Base-by-base conservation (phyloP, 805 yeast species). In the Candida andamanensis region DNA sequence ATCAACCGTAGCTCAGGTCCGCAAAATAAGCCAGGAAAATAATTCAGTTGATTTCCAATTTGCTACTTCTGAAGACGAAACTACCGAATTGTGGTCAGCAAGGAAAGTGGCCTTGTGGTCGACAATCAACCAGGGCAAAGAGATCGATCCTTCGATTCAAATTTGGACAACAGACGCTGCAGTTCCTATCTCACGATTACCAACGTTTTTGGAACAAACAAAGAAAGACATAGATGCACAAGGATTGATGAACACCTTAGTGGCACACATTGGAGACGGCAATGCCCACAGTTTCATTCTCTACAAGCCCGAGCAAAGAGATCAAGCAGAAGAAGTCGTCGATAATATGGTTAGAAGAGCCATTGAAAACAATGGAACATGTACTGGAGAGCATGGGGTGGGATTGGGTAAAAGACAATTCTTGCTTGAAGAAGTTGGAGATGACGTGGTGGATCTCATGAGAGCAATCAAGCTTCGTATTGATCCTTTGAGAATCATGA, bases 241-340 rank as follows among this genome's bases (percentile, higher is more conserved):
- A 17, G 76, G 76, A 0, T 53, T 78, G 25, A 47, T 65, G 22
- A 72, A 76, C 29, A 75, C 85, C 1, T 72, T 79, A 18, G 74
- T 83, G 26, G 90, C 90, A 5, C 94, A 84, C 54, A 85, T 82
- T 26, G 92, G 92, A 18, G 94, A 84, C 52, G 92, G 92, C 21
- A 84, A 84, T 54, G 75, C 83, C 54, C 94, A 84, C 48, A 74
- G 82, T 22, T 64, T 80, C 39, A 67, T 83, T 15, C 59, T 80
- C 5, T 80, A 77, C 53, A 68, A 66, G 28, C 74, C 75, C 0
- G 69, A 71, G 14, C 72, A 76, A 41, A 45, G 60, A 13, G 55
- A 58, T 1, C 54, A 52, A 15, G 79, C 76, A 3, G 47, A 45
- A 19, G 37, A 32, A n/a, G 50, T 53, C 10, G 58, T 52, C 4